Conservation (phyloP, 805 yeast genomes). For the Candida oleophila region DNA sequence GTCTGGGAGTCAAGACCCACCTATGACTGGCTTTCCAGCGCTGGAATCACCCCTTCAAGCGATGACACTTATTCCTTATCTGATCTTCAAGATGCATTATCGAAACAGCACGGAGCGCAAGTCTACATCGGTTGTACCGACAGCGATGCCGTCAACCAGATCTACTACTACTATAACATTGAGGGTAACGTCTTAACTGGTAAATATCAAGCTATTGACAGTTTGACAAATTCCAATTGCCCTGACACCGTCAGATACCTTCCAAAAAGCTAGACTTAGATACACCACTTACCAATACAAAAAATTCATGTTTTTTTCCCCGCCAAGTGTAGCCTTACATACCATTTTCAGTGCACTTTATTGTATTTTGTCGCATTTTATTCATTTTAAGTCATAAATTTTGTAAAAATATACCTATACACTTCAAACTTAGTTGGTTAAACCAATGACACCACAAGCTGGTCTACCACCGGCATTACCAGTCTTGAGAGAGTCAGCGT, state of each 20-base stretch:
- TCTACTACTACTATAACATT: constrained; percentile 80
- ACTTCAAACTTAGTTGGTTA: constrained; percentile 37
- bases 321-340: no score
- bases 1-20: constrained; percentile 64
- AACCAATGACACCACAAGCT: constrained; percentile 97
- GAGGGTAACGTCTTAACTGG: constrained; percentile 73
- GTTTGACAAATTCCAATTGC: constrained; percentile 58
- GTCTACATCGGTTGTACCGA: constrained; percentile 64
- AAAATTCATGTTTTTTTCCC: no score
- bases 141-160: constrained; percentile 48
- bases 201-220: constrained; percentile 57
- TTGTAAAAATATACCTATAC: neutral
- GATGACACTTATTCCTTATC: constrained; percentile 54
- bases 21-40: constrained; percentile 58
- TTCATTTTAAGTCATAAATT: neutral
- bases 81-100: constrained; percentile 54
- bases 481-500: constrained; percentile 86
- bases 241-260: constrained; percentile 62
- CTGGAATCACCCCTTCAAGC: constrained; percentile 69
- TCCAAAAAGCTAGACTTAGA: constrained; percentile 53
- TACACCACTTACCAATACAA: no score
- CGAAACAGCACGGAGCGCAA: constrained; percentile 49
- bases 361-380: neutral
- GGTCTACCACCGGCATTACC: constrained; percentile 98
- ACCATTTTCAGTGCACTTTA: no score